Percentiles rank a stretch among this genome's conserved stretches.
These are phyloP conservation scores for Polyplosphaeria fusca DNA, from an alignment of 495 filamentous ascomycete species.

Conservation along the genomic window DNA sequence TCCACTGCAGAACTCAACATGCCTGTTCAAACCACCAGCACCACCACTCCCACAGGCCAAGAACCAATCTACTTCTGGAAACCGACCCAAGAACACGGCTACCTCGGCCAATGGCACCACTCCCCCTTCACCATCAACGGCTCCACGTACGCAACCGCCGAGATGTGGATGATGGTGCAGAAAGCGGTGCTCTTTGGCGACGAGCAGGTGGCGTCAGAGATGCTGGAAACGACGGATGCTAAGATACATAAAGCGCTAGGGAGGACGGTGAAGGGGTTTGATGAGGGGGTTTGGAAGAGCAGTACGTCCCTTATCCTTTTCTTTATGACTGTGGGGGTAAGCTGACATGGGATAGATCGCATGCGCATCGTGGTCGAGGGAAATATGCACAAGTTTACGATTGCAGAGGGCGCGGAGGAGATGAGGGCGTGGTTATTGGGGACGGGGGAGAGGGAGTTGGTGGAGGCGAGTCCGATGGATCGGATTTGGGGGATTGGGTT, in stretches of 20 bases:
- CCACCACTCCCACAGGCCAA: no score
- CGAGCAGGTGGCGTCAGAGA: slow-evolving; percentile 37
- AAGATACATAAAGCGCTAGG: slow-evolving; percentile 54
- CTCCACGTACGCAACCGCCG: slow-evolving; percentile 37
- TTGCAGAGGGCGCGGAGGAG: slow-evolving; percentile 35
- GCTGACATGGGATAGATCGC: slow-evolving; percentile 41
- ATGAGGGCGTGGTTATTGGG: slow-evolving; percentile 50
- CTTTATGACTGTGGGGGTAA: no score
- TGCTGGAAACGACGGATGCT: slow-evolving; percentile 39
- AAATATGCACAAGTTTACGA: slow-evolving; percentile 58
- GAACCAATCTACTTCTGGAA: slow-evolving; percentile 26
- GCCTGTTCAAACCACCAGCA: no score
- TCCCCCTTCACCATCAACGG: slow-evolving; percentile 35
- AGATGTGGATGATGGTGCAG: slow-evolving; percentile 47
- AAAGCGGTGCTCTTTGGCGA: slow-evolving; percentile 43
- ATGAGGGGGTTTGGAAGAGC: slow-evolving; percentile 52
- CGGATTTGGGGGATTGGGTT: slow-evolving; percentile 68
- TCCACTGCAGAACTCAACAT: no score
- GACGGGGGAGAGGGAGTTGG: slow-evolving; percentile 59
- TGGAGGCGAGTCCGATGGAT: slow-evolving; percentile 59
- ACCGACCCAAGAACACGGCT: no score
- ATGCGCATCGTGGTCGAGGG: slow-evolving; percentile 58
- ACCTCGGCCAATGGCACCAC: slow-evolving; percentile 42
- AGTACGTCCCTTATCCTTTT: slow-evolving; percentile 5
- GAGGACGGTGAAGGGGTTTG: slow-evolving; percentile 54